Base-by-base conservation (phyloP, 2,329 filamentous ascomycete species). In the Neocucurbitaria cava region DNA sequence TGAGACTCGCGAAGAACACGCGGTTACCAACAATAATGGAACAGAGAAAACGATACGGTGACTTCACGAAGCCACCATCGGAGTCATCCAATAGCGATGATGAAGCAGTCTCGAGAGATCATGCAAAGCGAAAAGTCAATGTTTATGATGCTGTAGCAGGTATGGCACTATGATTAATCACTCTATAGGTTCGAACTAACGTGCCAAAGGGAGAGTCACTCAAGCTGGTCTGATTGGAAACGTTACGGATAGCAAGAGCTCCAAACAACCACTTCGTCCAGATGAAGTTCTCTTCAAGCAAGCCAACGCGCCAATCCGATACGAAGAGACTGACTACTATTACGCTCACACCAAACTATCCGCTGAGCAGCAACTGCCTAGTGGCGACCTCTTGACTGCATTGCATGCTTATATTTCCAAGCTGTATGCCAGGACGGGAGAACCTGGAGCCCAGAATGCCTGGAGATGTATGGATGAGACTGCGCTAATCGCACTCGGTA, bases 141-240 rank as follows among this genome's bases (percentile, higher is more conserved):
- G 75, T 92, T 18, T 92, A 89, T 73, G 89, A 92, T 75, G 89
- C 88, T 15, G 87, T 91, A 49, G 88, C 88, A 66, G 88, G 88
- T 89, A 64, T 50, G 24, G 13, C 21, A 23, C 21, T 24, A 7
- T 24, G 10, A 24, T 20, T 21, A 11, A 13, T 18, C 10, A 23
- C 15, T 6, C 23, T 18, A 18, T 3, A 21, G 15, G 21, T 20
- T 7, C 30, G 9, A 18, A 46, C 49, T 57, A 31, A 48, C 26
- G 1, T n/a, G 2, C 9, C 38, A 11, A 46, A 64, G 61, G 59
- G 17, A 54, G 47, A 18, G 61, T 68, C 20, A 58, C 60, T 1
- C 58, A 56, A 35, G 52, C 55, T 17, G 66, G 66, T 78, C 33
- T 69, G 1, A 18, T 66, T n/a, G 83, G 82, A 10, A 79, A 82